These are phyloP conservation scores for Chaetoceros tenuissimus DNA, from an alignment of 108 stramenopile species.

Conservation along the genomic window DNA sequence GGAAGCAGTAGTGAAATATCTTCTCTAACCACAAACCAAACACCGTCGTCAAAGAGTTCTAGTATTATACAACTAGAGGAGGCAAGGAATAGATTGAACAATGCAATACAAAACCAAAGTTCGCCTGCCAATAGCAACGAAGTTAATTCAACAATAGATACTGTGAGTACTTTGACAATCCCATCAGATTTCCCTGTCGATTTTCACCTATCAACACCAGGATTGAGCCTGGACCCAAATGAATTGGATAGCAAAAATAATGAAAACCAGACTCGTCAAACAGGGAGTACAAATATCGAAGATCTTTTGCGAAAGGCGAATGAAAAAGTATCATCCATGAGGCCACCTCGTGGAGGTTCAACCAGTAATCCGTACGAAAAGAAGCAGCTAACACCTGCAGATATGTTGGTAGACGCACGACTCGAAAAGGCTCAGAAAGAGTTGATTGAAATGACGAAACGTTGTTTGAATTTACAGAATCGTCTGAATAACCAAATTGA, in stretches of 20 bases:
- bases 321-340: too few relatives aligned
- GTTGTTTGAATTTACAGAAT: slow-evolving; percentile 66
- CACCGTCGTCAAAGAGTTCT: neutral
- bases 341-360: slow-evolving; percentile 21
- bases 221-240: too few relatives aligned
- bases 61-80: slow-evolving; percentile 10
- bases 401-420: slow-evolving; percentile 47
- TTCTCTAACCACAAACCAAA: slow-evolving; percentile 4
- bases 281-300: too few relatives aligned
- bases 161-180: too few relatives aligned
- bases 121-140: neutral
- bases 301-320: too few relatives aligned
- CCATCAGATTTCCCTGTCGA: too few relatives aligned
- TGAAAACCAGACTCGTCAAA: too few relatives aligned
- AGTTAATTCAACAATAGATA: too few relatives aligned
- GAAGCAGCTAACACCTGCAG: slow-evolving; percentile 55
- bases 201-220: too few relatives aligned
- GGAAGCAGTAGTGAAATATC: slow-evolving; percentile 10
- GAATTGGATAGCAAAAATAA: too few relatives aligned
- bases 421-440: slow-evolving; percentile 68
- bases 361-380: slow-evolving; percentile 48
- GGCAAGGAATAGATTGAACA: slow-evolving; percentile 9
- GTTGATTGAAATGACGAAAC: slow-evolving; percentile 50
- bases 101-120: slow-evolving; percentile 1
- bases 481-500: slow-evolving; percentile 68